Evolutionary conservation across 2,329 filamentous ascomycete species (phyloP).

Genomic region (Daldinia sp.): DNA sequence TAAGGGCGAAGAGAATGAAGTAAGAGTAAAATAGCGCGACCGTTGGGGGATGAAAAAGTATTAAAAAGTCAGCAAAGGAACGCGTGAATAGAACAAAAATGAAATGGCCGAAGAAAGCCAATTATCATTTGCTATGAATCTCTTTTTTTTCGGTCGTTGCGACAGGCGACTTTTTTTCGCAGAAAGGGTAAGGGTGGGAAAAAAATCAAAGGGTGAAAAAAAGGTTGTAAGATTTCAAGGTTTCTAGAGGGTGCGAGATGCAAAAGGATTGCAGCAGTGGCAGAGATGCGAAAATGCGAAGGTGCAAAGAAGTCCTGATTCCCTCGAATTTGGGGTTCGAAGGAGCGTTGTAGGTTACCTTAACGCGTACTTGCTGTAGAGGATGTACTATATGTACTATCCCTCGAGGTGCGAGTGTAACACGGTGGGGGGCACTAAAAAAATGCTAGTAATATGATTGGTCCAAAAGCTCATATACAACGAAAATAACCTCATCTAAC

Average conservation of each 20-base stretch:
- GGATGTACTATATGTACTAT: too few species aligned
- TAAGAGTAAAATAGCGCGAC: constrained; percentile 20
- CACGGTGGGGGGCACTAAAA: too few species aligned
- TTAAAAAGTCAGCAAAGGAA: constrained; percentile 45
- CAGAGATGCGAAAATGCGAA: constrained; percentile 21
- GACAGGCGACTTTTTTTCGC: constrained; percentile 23
- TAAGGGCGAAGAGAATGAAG: constrained; percentile 23
- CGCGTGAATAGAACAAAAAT: constrained; percentile 45
- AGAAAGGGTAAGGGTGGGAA: background rate
- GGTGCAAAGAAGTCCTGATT: constrained; percentile 16
- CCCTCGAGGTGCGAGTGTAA: too few species aligned
- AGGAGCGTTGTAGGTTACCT: constrained; percentile 21
- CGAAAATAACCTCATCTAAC: too few species aligned
- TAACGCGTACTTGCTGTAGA: constrained; percentile 7
- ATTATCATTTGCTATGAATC: constrained; percentile 35
- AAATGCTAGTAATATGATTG: too few species aligned
- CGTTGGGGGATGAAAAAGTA: constrained; percentile 30
- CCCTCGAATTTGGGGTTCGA: constrained; percentile 11
- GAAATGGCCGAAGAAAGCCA: constrained; percentile 36
- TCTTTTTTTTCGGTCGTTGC: constrained; percentile 25
- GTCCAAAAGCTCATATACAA: too few species aligned
- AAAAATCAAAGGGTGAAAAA: constrained; percentile 14
- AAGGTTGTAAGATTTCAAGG: constrained; percentile 21
- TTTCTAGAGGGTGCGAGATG: constrained; percentile 19
- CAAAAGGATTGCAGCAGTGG: too few species aligned